Base-by-base conservation (phyloP, 306 rosid species). In the Lagenaria siceraria region DNA sequence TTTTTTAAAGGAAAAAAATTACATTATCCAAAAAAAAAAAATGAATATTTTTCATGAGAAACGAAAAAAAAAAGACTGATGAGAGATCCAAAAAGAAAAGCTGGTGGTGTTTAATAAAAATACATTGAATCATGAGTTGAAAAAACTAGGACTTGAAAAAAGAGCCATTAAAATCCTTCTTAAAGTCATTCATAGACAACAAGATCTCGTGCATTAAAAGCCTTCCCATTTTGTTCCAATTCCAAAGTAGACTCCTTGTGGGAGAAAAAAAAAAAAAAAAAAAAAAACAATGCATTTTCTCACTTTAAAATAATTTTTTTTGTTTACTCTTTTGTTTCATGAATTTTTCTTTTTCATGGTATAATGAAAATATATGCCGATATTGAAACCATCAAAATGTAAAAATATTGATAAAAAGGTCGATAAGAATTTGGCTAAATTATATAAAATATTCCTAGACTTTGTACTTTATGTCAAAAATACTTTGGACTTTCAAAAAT, bases 191-290 rank as follows among this genome's bases (percentile, higher is more conserved):
- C 76, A 72, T 72, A 49, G 76, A 25, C 76, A 72, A 46, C 38
- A 43, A 70, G 22, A 49, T 72, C 59, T 72, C 27, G 1, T 72
- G 9, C 60, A 49, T 48, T 72, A 27, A 72, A 48, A 49, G 43
- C 24, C 58, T 71, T 27, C 21, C 76, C 42, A 72, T 48, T 72
- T 72, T 46, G 60, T 52, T 72, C 76, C 58, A 72, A 24, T 72
- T 72, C 75, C 74, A 42, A 68, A 68, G 35, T 21, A 53, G 25
- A 64, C 72, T 64, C 74, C 74, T 68, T 33, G 74, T 68, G 54
- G 33, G 33, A 31, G 15, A 36, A 35, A 62, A 29, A 27, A 27
- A 15, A 15, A 6, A 35, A 6, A 14, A 46, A 2, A 46, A 38
- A 6, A 6, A 14, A 46, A 2, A 46, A 38, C 0, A 6, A 38